Percentiles rank a stretch among this genome's conserved stretches.
phyloP scores from a whole-genome alignment of 106 monocot genomes.

The Platanthera zijinensis region DNA sequence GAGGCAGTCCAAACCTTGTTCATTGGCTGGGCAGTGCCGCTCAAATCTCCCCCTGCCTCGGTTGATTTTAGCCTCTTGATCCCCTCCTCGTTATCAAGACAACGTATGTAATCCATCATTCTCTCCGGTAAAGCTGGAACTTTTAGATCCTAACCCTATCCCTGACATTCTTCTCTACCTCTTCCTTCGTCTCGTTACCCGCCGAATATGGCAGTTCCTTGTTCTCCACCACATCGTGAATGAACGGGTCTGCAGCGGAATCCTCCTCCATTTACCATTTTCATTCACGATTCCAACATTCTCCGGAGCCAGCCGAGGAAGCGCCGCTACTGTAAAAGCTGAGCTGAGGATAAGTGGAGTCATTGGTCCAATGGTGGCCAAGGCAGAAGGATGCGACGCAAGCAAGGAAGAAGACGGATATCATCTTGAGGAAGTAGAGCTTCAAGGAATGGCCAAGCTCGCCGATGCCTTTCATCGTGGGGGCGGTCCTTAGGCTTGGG shows the following conservation, averaged over 20 bases:
- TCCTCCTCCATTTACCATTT: constrained; percentile 58
- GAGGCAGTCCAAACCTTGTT: constrained; percentile 52
- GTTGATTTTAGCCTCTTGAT: constrained; percentile 47
- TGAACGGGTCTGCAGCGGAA: constrained; percentile 40
- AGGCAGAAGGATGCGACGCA: constrained; percentile 38
- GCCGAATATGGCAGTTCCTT: constrained; percentile 13
- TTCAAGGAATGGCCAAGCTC: constrained; percentile 12
- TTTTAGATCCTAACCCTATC: constrained; percentile 27
- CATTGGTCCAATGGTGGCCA: constrained; percentile 39
- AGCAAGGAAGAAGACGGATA: constrained; percentile 16
- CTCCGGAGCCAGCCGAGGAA: constrained; percentile 8
- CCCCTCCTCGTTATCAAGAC: constrained; percentile 75
- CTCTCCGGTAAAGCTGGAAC: constrained; percentile 51
- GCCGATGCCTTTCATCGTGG: background rate
- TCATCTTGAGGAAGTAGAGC: constrained; percentile 1
- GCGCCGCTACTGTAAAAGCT: constrained; percentile 16
- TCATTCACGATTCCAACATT: constrained; percentile 44
- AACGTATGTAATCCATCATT: constrained; percentile 85
- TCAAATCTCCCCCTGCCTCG: constrained; percentile 81
- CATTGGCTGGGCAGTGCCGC: constrained; percentile 67
- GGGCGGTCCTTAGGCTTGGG: background rate
- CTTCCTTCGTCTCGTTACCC: background rate
- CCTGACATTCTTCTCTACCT: constrained; percentile 1
- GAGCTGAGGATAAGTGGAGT: constrained; percentile 17
- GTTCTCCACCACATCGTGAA: constrained; percentile 33